Evolutionary conservation across 352 stramenopile species (phyloP), one percentile per base, ranked within the genome.

Genomic region (Globisporangium emineosum): DNA sequence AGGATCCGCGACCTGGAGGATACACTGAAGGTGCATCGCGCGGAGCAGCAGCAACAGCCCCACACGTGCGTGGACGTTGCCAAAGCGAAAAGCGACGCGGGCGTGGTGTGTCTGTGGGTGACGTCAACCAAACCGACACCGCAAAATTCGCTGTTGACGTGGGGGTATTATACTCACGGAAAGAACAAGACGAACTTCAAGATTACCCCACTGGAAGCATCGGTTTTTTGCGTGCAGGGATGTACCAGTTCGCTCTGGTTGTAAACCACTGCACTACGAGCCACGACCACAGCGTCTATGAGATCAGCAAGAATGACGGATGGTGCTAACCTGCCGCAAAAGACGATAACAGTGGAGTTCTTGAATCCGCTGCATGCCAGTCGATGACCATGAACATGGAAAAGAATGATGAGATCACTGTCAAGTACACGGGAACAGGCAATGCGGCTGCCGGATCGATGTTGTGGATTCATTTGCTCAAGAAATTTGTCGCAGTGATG

Each of bases 1-100:
- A 12, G 30, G 52, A 58, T 58, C 13, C 30, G 52, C 8, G 30
- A 45, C 7, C 29, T 58, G 29, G 30, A 58, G 21, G 33, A 58
- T 23, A n/a, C 29, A 5, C n/a, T 58, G 52, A 17, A 43, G 19
- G 19, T 21, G 21, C 25, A n/a, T n/a, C n/a, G 29, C 13, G 40
- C 5, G 40, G 40, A 45, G 40, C 40, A 45, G 40, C 40, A 45
- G 40, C 40, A 21, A 45, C 40, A 21, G 21, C 40, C 40, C 10
- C 47, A 54, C 12, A 21, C 15, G 4, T 10, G 21, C 23, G 10
- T 54, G 7, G 47, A 54, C 17, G 23, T 8, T 23, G 15, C 13
- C 9, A 8, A 43, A 27, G 30, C 30, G n/a, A 21, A 45, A 19
- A 27, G 25, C 9, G 1, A 25, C n/a, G 19, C 51, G 19, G 15